Evolutionary conservation across 78 protist genomes (phyloP).

Genomic region (Dictyostelium firmibasis): DNA sequence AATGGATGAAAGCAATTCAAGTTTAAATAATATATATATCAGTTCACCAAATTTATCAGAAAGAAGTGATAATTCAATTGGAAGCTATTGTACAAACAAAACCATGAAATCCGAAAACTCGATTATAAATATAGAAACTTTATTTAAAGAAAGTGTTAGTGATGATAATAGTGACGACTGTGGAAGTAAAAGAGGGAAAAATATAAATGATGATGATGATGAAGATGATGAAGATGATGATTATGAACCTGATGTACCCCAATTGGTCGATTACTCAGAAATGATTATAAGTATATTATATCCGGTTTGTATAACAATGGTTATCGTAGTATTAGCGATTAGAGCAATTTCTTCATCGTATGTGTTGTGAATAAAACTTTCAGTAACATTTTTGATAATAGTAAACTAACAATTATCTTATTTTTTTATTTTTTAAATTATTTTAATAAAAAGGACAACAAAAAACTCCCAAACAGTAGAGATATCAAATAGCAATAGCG

Average conservation of each 20-base stretch:
- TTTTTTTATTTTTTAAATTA: neutral
- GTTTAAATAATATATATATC: neutral
- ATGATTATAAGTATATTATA: constrained; percentile 15
- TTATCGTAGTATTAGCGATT: constrained; percentile 15
- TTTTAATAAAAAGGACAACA: neutral
- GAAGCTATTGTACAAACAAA: constrained; percentile 6
- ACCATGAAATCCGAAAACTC: neutral
- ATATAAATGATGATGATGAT: neutral
- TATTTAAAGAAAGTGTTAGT: neutral
- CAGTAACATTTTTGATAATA: neutral
- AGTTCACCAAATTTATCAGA: neutral
- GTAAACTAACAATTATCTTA: neutral
- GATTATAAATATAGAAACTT: neutral
- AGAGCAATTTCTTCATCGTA: constrained; percentile 27
- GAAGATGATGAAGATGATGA: neutral
- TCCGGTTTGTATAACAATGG: constrained; percentile 77
- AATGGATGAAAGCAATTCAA: neutral
- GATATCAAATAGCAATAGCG: neutral
- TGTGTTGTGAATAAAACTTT: neutral
- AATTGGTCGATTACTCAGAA: constrained; percentile 51
- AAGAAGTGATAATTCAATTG: neutral
- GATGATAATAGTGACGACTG: neutral
- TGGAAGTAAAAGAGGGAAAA: neutral
- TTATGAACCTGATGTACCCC: neutral
- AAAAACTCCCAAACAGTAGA: neutral